A percentile compares a stretch with the other conserved stretches of the same genome.
Conservation (phyloP, 2,329 filamentous ascomycete species). For the Lecanicillium sp. region DNA sequence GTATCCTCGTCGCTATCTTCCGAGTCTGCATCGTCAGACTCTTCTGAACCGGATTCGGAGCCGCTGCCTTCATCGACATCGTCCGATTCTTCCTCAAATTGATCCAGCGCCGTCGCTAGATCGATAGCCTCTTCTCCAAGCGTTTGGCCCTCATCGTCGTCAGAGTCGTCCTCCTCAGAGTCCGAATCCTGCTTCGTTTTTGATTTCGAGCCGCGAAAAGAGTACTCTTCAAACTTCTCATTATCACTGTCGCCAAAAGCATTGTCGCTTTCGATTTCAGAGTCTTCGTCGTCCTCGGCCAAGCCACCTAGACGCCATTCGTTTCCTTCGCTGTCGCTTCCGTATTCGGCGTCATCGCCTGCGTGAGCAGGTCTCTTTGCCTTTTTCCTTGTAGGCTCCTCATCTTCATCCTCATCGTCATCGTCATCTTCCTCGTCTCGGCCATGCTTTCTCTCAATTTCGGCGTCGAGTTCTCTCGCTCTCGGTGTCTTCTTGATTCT, state of each 20-base stretch:
- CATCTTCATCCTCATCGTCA: conserved; percentile 48
- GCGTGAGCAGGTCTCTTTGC: conserved; percentile 30
- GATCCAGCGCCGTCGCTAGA: conserved; percentile 48
- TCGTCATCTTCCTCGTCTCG: conserved; percentile 37
- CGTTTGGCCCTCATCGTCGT: conserved; percentile 48
- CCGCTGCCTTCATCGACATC: conserved; percentile 39
- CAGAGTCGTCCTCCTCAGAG: conserved; percentile 46
- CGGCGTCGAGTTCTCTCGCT: conserved; percentile 43
- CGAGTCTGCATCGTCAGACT: conserved; percentile 37
- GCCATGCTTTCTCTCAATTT: conserved; percentile 35
- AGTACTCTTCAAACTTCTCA: conserved; percentile 71
- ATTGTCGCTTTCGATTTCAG: conserved; percentile 62
- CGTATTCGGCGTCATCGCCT: conserved; percentile 58
- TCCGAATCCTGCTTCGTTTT: conserved; percentile 39
- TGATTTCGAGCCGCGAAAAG: conserved; percentile 41
- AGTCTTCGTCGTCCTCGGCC: conserved; percentile 51
- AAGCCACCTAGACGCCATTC: conserved; percentile 69
- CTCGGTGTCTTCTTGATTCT: conserved; percentile 40
- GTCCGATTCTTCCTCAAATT: conserved; percentile 41
- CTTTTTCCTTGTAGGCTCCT: conserved; percentile 40
- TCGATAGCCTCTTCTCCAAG: conserved; percentile 54
- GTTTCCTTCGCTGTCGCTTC: conserved; percentile 79
- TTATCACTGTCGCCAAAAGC: conserved; percentile 86
- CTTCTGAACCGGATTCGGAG: conserved; percentile 34
- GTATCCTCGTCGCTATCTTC: conserved; percentile 39